phyloP scores from a whole-genome alignment of 805 yeast genomes.

The Dipodascus geniculatus region DNA sequence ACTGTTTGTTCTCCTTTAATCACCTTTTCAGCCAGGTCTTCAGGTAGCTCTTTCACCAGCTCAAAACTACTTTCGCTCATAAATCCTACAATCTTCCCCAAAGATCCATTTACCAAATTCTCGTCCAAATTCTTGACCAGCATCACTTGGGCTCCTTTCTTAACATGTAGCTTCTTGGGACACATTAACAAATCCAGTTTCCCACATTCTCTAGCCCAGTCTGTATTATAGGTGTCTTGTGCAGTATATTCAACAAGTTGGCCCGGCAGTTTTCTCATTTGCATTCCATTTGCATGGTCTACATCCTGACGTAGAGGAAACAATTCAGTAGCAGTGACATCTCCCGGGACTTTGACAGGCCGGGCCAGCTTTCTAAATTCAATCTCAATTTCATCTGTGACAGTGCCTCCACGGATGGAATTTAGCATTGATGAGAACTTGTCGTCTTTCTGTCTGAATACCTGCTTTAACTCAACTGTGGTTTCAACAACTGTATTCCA shows the following conservation, averaged over 20 bases:
- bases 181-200: conserved; percentile 60
- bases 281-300: conserved; percentile 51
- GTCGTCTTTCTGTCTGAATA: conserved; percentile 76
- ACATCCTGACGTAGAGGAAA: conserved; percentile 84
- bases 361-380: conserved; percentile 48
- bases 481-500: conserved; percentile 58
- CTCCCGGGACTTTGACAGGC: conserved; percentile 43
- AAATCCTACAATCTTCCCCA: conserved; percentile 64
- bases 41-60: conserved; percentile 8
- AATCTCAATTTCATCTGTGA: conserved; percentile 36
- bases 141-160: conserved; percentile 91
- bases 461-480: conserved; percentile 62
- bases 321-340: conserved; percentile 78
- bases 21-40: conserved; percentile 3
- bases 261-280: conserved; percentile 41
- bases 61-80: conserved; percentile 22
- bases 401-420: conserved; percentile 61
- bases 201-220: conserved; percentile 20
- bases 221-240: conserved; percentile 29
- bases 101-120: conserved; percentile 76
- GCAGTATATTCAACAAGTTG: conserved; percentile 34
- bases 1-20: conserved; percentile 11
- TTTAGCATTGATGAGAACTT: conserved; percentile 71
- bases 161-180: conserved; percentile 47
- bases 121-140: conserved; percentile 72